Percentiles rank a stretch among this genome's conserved stretches.
phyloP scores from a whole-genome alignment of 2,329 filamentous ascomycete genomes.

The Hypoxylon sp. region DNA sequence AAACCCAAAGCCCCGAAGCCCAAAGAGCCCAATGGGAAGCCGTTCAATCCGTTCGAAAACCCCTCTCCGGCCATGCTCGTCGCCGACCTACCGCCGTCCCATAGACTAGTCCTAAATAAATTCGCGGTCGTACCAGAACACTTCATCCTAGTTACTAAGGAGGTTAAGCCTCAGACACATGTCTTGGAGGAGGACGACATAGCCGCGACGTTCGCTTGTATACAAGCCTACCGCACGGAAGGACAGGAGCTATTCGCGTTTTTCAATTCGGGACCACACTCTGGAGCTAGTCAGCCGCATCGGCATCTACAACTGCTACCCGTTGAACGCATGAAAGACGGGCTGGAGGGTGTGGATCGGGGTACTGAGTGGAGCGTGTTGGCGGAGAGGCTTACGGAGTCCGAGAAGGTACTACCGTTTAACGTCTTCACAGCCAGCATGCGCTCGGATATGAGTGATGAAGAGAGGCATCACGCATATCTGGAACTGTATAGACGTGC shows the following conservation, averaged over 20 bases:
- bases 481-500: conserved; percentile 64
- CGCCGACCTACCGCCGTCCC: conserved; percentile 67
- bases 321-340: conserved; percentile 73
- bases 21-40: conserved; percentile 56
- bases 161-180: conserved; percentile 75
- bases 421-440: conserved; percentile 61
- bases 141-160: conserved; percentile 78
- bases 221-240: conserved; percentile 66
- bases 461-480: conserved; percentile 62
- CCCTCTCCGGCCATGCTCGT: conserved; percentile 69
- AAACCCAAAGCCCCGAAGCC: conserved; percentile 71
- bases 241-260: conserved; percentile 71
- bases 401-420: conserved; percentile 59
- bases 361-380: conserved; percentile 65
- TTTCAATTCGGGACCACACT: conserved; percentile 78
- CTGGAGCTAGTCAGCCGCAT: conserved; percentile 80
- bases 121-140: conserved; percentile 80
- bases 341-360: conserved; percentile 55
- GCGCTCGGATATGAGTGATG: conserved; percentile 53
- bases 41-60: conserved; percentile 75
- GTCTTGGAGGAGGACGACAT: conserved; percentile 74
- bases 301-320: conserved; percentile 81
- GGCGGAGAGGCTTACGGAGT: conserved; percentile 57
- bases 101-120: conserved; percentile 81
- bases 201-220: conserved; percentile 72